A percentile compares a stretch with the other conserved stretches of the same genome.
phyloP scores from a whole-genome alignment of 805 yeast genomes.

The Candida ficus region DNA sequence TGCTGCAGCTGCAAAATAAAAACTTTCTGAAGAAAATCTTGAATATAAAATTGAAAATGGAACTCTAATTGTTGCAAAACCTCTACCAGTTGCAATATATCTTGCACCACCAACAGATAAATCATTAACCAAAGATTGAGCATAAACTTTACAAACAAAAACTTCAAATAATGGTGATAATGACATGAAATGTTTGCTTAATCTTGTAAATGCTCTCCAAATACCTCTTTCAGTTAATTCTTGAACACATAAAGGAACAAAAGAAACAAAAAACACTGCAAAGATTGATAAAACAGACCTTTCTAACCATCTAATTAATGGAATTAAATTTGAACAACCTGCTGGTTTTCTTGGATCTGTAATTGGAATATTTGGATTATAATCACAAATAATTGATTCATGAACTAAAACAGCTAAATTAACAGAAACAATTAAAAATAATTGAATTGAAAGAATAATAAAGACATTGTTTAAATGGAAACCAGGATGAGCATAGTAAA shows the following conservation, averaged over 20 bases:
- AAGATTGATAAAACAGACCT: slow-evolving; percentile 70
- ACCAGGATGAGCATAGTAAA: slow-evolving; percentile 84
- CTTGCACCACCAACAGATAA: slow-evolving; percentile 75
- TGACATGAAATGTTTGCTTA: slow-evolving; percentile 62
- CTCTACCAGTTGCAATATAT: slow-evolving; percentile 80
- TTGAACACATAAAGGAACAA: slow-evolving; percentile 71
- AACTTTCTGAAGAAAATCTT: slow-evolving; percentile 62
- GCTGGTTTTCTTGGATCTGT: slow-evolving; percentile 58
- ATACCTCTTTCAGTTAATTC: slow-evolving; percentile 73
- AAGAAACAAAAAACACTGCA: slow-evolving; percentile 68
- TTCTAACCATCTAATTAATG: slow-evolving; percentile 70
- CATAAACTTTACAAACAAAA: slow-evolving; percentile 72
- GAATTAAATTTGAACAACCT: slow-evolving; percentile 69
- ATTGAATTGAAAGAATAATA: slow-evolving; percentile 61
- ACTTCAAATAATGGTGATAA: slow-evolving; percentile 76
- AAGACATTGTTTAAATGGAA: slow-evolving; percentile 77
- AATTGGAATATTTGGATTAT: slow-evolving; percentile 51
- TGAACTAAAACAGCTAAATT: slow-evolving; percentile 62
- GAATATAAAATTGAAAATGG: slow-evolving; percentile 63
- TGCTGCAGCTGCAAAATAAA: slow-evolving; percentile 57
- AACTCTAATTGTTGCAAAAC: slow-evolving; percentile 69
- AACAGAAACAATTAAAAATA: slow-evolving; percentile 52
- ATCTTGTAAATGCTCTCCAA: slow-evolving; percentile 60
- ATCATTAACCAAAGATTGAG: slow-evolving; percentile 64
- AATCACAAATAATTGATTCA: slow-evolving; percentile 57